Percentiles rank a stretch among this genome's conserved stretches.
phyloP scores from a whole-genome alignment of 2,329 filamentous ascomycete genomes.

The Shiraia sp. region DNA sequence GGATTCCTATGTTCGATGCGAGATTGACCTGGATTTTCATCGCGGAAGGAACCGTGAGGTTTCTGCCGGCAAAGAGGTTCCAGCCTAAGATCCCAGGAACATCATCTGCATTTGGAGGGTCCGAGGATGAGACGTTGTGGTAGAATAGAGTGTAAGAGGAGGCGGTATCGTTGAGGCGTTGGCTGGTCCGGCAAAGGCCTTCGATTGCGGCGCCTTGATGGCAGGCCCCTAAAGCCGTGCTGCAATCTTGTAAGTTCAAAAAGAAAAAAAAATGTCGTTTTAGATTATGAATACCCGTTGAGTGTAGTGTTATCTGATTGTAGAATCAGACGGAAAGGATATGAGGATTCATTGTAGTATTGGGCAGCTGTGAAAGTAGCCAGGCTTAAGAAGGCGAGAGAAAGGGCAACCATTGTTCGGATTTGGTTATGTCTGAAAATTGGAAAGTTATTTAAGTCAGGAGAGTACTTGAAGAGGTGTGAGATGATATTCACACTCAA shows the following conservation, averaged over 20 bases:
- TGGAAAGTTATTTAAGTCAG: no score
- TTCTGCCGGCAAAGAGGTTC: slow-evolving; percentile 8
- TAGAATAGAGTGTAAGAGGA: slow-evolving; percentile 28
- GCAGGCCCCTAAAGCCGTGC: slow-evolving; percentile 32
- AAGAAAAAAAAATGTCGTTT: not conserved
- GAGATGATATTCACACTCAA: no score
- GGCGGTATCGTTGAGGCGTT: slow-evolving; percentile 8
- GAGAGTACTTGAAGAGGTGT: no score
- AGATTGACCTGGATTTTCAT: slow-evolving; percentile 37
- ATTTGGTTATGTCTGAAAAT: no score
- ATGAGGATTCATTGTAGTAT: slow-evolving; percentile 16
- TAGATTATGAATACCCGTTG: slow-evolving; percentile 12
- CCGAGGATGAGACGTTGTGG: slow-evolving; percentile 28
- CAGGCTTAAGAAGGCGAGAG: slow-evolving; percentile 6
- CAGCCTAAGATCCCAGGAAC: slow-evolving; percentile 17
- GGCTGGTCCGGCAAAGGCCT: slow-evolving; percentile 34
- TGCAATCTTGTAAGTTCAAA: not conserved
- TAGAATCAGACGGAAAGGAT: slow-evolving; percentile 27
- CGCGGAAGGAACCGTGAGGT: slow-evolving; percentile 17
- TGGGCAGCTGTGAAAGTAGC: slow-evolving; percentile 8
- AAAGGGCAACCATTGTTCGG: slow-evolving; percentile 11
- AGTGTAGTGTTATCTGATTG: slow-evolving; percentile 18
- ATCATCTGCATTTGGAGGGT: slow-evolving; percentile 8
- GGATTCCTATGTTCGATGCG: slow-evolving; percentile 46
- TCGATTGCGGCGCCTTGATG: slow-evolving; percentile 54